Conservation (phyloP, 2,329 filamentous ascomycete species). For the Paraphaeosphaeria minitans region DNA sequence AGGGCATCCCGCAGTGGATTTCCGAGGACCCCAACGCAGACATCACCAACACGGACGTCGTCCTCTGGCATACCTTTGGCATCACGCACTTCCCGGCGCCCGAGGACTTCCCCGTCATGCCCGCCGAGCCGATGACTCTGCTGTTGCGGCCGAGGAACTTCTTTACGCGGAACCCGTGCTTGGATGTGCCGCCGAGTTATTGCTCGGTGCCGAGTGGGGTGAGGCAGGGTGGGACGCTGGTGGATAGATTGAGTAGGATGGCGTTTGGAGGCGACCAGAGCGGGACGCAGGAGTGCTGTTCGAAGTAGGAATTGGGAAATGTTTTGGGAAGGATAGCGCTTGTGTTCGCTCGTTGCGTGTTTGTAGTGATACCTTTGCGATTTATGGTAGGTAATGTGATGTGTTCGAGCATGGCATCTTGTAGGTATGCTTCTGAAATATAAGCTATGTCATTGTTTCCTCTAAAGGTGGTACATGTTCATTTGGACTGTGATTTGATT, state of each 20-base stretch:
- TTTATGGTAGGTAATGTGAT: neutral
- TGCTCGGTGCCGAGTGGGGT: constrained; percentile 74
- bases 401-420: neutral
- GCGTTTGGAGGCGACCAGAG: constrained; percentile 51
- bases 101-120: constrained; percentile 94
- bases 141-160: constrained; percentile 81
- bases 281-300: constrained; percentile 19
- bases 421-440: no score
- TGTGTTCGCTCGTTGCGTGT: neutral
- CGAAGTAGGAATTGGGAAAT: constrained; percentile 10
- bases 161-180: constrained; percentile 76
- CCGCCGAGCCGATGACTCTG: constrained; percentile 77
- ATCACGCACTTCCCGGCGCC: constrained; percentile 87
- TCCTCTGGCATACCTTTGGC: constrained; percentile 94
- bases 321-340: neutral
- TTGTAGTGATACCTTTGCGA: constrained; percentile 1
- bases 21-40: constrained; percentile 66
- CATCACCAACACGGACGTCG: constrained; percentile 82
- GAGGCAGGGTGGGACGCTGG: constrained; percentile 52
- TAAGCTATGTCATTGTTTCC: no score
- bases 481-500: no score
- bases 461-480: no score
- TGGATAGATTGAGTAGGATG: constrained; percentile 58
- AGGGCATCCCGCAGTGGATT: constrained; percentile 78
- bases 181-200: constrained; percentile 81